Conservation (phyloP, 305 asterid genomes). For the Galium porrigens region DNA sequence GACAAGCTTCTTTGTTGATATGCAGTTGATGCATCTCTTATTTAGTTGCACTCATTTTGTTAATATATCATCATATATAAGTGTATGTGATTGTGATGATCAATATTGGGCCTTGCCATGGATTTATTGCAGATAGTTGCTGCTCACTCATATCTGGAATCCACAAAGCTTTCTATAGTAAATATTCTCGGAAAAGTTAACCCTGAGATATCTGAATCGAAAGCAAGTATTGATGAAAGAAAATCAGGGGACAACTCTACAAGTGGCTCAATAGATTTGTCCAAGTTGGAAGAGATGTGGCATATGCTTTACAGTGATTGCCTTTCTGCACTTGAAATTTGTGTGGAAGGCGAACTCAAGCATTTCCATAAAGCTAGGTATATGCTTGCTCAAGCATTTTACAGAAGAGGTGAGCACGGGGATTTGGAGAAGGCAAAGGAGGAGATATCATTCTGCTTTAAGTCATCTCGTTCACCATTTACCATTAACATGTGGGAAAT, state of each 20-base stretch:
- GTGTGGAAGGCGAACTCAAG: conserved; percentile 98
- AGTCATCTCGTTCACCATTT: conserved; percentile 82
- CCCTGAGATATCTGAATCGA: conserved; percentile 33
- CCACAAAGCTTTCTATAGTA: conserved; percentile 42
- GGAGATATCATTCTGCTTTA: conserved; percentile 95
- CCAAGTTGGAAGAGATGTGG: conserved; percentile 51
- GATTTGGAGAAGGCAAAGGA: conserved; percentile 92
- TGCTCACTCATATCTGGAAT: conserved; percentile 46
- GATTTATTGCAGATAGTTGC: conserved; percentile 59
- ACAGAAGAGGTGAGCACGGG: conserved; percentile 57
- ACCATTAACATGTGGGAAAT: conserved; percentile 99
- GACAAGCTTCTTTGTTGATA: background rate
- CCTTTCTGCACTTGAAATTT: conserved; percentile 76
- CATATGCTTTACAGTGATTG: conserved; percentile 74
- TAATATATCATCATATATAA: background rate
- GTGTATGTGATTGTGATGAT: background rate
- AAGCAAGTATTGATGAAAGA: conserved; percentile 31
- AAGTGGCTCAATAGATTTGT: conserved; percentile 16
- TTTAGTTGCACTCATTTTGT: background rate
- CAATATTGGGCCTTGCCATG: conserved; percentile 14
- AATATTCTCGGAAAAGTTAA: conserved; percentile 27
- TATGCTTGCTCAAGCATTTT: conserved; percentile 85
- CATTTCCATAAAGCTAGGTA: conserved; percentile 95
- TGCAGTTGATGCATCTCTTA: conserved; percentile 5
- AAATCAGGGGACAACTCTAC: conserved; percentile 23